A percentile compares a stretch with the other conserved stretches of the same genome.
phyloP scores from a whole-genome alignment of 2,329 filamentous ascomycete species.

The Tolypocladium tundrense region DNA sequence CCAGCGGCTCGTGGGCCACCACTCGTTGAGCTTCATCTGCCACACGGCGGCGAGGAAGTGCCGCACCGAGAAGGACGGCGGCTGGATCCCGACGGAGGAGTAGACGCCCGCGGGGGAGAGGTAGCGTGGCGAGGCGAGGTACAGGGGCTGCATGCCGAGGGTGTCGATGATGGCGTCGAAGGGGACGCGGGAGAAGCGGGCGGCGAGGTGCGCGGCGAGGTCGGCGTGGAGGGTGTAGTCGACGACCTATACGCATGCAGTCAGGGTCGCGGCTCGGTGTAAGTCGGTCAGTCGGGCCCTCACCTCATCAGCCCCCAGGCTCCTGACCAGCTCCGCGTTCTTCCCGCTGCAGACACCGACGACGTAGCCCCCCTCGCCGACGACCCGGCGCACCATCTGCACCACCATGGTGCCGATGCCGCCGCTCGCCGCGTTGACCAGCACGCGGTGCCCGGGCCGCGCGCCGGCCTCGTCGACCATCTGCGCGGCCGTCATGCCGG shows the following conservation, averaged over 20 bases:
- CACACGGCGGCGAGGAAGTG: conserved; percentile 19
- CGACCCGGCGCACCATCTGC: conserved; percentile 29
- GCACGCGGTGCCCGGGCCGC: conserved; percentile 26
- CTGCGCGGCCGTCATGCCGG: conserved; percentile 27
- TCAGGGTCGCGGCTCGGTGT: not conserved
- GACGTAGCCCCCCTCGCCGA: conserved; percentile 30
- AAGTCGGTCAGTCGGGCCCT: not conserved
- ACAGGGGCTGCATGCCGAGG: conserved; percentile 36
- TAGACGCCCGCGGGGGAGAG: conserved; percentile 27
- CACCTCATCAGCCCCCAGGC: conserved; percentile 39
- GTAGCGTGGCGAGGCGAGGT: conserved; percentile 25
- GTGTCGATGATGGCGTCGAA: conserved; percentile 40
- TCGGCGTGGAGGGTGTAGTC: conserved; percentile 28
- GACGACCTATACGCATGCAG: conserved; percentile 18
- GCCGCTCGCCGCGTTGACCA: conserved; percentile 41
- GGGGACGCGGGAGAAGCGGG: conserved; percentile 16
- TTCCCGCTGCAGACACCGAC: conserved; percentile 36
- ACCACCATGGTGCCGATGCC: conserved; percentile 36
- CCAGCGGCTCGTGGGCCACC: conserved; percentile 23
- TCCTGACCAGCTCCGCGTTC: conserved; percentile 33
- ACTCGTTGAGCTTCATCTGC: conserved; percentile 26
- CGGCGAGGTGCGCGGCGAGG: conserved; percentile 23
- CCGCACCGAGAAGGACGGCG: conserved; percentile 19
- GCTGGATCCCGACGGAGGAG: conserved; percentile 29
- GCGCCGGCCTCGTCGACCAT: conserved; percentile 26